Base-by-base conservation (phyloP, 176 grass and related monocot genomes). In the Luzula sylvatica region DNA sequence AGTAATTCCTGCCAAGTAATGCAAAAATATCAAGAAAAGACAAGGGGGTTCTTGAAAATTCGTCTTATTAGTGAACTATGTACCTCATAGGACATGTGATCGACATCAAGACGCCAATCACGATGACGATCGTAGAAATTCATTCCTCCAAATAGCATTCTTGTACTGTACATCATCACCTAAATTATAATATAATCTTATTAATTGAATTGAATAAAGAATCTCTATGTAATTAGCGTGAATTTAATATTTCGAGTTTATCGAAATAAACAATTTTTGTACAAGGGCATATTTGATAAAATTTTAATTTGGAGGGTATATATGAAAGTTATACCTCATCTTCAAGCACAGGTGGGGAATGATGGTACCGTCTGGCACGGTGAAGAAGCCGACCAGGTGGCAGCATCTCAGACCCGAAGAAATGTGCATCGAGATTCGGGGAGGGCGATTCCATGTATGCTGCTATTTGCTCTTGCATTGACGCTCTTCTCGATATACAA, bases 71-170 rank as follows among this genome's bases (percentile, higher is more conserved):
- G n/a, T n/a, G n/a, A 32, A 16, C 9, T 58, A 44, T 6, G 6
- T 54, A 98, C 92, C 78, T 98, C 92, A 17, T 98, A 98, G 21
- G 86, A 82, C 92, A 86, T 83, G 52, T 90, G 78, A 58, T 98
- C 92, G 14, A 98, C 92, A 32, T 98, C 92, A 13, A 98, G 78
- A 23, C 81, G 81, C 85, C 78, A 98, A 69, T 80, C 81, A 7
- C 57, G 81, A n/a, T 90, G 78, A n/a, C 76, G 66, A 45, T 98
- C 92, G 56, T 82, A 69, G 15, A 80, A 60, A 25, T 78, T 73
- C 74, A 85, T 67, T 53, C 92, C 76, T 66, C 81, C 85, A 19
- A 80, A 66, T 40, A 90, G 50, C 26, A 90, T 38, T 60, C 92
- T 65, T 13, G 81, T 77, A 42, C 68, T 75, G 12, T 89, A 90